A percentile compares a stretch with the other conserved stretches of the same genome.
Evolutionary conservation across 2,329 filamentous ascomycete genomes (phyloP).

Genomic region (Sporothrix globosa): DNA sequence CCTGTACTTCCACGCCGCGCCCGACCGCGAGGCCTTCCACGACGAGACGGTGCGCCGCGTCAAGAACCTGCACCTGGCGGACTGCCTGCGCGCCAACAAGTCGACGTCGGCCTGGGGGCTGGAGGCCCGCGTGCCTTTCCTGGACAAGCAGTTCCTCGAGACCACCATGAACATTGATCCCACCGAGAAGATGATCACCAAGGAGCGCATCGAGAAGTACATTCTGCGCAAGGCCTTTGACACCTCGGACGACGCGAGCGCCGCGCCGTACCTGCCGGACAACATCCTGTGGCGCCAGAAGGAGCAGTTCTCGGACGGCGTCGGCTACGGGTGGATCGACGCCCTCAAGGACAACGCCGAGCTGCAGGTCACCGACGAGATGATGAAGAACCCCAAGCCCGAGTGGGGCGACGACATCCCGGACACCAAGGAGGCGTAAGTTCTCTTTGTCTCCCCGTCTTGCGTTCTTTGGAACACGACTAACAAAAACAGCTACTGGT

Average conservation of each 20-base stretch:
- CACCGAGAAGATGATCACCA: slow-evolving; percentile 91
- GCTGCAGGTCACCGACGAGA: slow-evolving; percentile 87
- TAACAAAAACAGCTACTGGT: slow-evolving; percentile 75
- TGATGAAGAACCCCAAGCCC: slow-evolving; percentile 97
- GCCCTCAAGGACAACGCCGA: slow-evolving; percentile 94
- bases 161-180: slow-evolving; percentile 92
- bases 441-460: slow-evolving; percentile 37
- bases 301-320: slow-evolving; percentile 98
- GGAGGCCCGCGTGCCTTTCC: slow-evolving; percentile 95
- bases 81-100: slow-evolving; percentile 98
- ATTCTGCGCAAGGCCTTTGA: slow-evolving; percentile 98
- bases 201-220: slow-evolving; percentile 92
- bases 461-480: background rate
- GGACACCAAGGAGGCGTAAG: slow-evolving; percentile 92
- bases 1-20: slow-evolving; percentile 96
- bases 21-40: slow-evolving; percentile 90
- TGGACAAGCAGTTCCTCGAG: slow-evolving; percentile 97
- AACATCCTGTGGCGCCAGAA: slow-evolving; percentile 98
- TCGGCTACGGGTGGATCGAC: slow-evolving; percentile 99
- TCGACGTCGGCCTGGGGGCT: slow-evolving; percentile 97
- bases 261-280: slow-evolving; percentile 86
- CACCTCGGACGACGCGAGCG: slow-evolving; percentile 79
- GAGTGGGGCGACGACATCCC: slow-evolving; percentile 94
- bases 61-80: slow-evolving; percentile 94
- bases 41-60: slow-evolving; percentile 91